Evolutionary conservation across 768 basidiomycete genomes (phyloP).

Genomic region (Mycena polygramma): DNA sequence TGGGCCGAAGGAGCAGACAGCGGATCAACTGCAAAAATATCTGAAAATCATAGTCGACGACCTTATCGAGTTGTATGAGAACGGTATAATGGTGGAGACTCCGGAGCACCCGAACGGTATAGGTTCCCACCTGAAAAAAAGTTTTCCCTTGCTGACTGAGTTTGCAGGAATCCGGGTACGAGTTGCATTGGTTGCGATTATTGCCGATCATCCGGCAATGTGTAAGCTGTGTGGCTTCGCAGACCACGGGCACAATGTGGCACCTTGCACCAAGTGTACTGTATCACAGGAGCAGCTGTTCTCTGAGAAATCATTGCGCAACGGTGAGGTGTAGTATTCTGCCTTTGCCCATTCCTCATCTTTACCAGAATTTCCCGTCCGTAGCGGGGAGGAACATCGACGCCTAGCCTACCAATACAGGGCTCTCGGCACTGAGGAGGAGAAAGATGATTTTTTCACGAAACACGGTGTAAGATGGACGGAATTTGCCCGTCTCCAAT

Average conservation of each 20-base stretch:
- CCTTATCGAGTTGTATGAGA: conserved; percentile 42
- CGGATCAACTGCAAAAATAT: conserved; percentile 43
- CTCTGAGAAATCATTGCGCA: conserved; percentile 30
- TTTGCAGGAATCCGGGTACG: conserved; percentile 31
- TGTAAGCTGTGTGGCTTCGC: conserved; percentile 44
- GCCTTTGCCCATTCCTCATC: not conserved
- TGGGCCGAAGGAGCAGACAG: conserved; percentile 46
- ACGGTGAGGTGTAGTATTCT: conserved; percentile 26
- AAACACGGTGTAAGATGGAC: conserved; percentile 38
- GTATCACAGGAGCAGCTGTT: conserved; percentile 36
- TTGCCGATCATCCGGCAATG: conserved; percentile 48
- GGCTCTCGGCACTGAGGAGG: not conserved
- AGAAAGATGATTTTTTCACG: conserved; percentile 30
- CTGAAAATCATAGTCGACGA: conserved; percentile 46
- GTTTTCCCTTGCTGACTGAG: not conserved
- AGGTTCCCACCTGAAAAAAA: not conserved
- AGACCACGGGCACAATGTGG: conserved; percentile 41
- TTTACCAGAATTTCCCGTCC: conserved; percentile 6
- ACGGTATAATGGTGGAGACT: conserved; percentile 38
- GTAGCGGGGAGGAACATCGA: conserved; percentile 14
- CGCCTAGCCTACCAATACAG: not conserved
- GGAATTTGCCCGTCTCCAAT: conserved; percentile 39
- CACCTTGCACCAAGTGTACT: conserved; percentile 44
- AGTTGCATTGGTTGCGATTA: conserved; percentile 42
- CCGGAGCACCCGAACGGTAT: conserved; percentile 41